Evolutionary conservation across 2,329 filamentous ascomycete species (phyloP).

Genomic region (Talaromyces sp.): DNA sequence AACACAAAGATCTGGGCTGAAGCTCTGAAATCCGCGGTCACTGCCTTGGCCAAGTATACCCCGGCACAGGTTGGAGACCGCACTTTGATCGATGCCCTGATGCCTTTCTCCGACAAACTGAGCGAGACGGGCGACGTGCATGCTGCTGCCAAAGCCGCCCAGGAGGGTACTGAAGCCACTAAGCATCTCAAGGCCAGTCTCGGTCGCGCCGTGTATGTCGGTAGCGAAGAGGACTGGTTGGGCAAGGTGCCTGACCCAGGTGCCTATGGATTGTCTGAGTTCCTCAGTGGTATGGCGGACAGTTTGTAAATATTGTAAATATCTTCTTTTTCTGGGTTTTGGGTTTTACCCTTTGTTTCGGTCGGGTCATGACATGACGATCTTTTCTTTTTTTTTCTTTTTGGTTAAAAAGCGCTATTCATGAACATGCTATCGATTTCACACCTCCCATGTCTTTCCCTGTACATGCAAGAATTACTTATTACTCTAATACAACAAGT

Average conservation of each 20-base stretch:
- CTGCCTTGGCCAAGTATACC: constrained; percentile 73
- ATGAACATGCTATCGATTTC: not conserved
- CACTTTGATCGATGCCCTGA: constrained; percentile 82
- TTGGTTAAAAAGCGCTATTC: not conserved
- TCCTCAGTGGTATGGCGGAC: constrained; percentile 72
- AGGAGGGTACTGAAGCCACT: constrained; percentile 71
- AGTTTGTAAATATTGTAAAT: constrained; percentile 8
- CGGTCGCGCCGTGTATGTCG: constrained; percentile 77
- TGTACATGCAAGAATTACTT: not conserved
- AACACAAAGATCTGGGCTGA: constrained; percentile 53
- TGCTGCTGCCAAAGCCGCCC: constrained; percentile 69
- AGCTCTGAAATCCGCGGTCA: constrained; percentile 65
- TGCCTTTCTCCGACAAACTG: constrained; percentile 76
- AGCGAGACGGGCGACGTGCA: constrained; percentile 59
- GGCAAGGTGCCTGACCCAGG: constrained; percentile 69
- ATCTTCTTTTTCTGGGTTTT: not conserved
- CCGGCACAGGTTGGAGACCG: constrained; percentile 84
- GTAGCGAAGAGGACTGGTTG: constrained; percentile 58
- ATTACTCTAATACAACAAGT: not conserved
- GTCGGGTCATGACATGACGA: not conserved
- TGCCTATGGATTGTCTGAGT: constrained; percentile 72
- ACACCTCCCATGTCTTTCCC: not conserved
- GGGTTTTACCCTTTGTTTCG: not conserved
- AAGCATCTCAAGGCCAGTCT: constrained; percentile 89
- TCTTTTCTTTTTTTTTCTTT: not conserved